Evolutionary conservation across 371 early-diverging fungal genomes (phyloP).

Genomic region (Synchytrium microbalum): DNA sequence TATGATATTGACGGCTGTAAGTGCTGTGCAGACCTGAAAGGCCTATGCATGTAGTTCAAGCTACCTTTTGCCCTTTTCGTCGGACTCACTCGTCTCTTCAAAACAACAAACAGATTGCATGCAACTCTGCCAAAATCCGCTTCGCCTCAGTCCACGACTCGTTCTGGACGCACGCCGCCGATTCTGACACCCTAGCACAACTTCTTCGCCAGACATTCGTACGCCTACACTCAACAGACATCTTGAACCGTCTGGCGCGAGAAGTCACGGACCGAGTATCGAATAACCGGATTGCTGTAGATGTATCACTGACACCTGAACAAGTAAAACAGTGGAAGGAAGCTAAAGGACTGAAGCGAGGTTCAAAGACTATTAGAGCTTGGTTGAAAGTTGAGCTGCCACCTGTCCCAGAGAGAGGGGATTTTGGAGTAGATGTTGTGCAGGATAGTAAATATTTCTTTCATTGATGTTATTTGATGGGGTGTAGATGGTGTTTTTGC

Average conservation of each 20-base stretch:
- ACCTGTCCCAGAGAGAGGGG: constrained; percentile 71
- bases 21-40: neutral
- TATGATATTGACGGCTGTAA: constrained; percentile 89
- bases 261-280: constrained; percentile 75
- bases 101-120: constrained; percentile 39
- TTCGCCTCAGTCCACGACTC: constrained; percentile 97
- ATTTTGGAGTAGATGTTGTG: constrained; percentile 76
- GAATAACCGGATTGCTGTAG: constrained; percentile 49
- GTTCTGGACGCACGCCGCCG: constrained; percentile 96
- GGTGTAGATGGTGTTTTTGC: too few species aligned
- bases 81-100: neutral
- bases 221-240: constrained; percentile 68
- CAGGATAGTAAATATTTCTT: constrained; percentile 85
- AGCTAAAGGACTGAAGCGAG: constrained; percentile 8
- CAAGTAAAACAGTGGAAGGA: constrained; percentile 6
- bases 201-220: constrained; percentile 89
- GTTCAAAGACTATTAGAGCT: constrained; percentile 26
- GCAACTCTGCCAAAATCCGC: constrained; percentile 64
- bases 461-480: too few species aligned
- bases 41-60: too few species aligned
- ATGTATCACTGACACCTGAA: constrained; percentile 4
- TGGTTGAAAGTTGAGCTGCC: constrained; percentile 69
- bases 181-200: constrained; percentile 77
- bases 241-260: constrained; percentile 72
- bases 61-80: neutral